Evolutionary conservation across 1,284 basidiomycete genomes (phyloP), one percentile per base, ranked within the genome.

Genomic region (Sanghuangporus weigelae): DNA sequence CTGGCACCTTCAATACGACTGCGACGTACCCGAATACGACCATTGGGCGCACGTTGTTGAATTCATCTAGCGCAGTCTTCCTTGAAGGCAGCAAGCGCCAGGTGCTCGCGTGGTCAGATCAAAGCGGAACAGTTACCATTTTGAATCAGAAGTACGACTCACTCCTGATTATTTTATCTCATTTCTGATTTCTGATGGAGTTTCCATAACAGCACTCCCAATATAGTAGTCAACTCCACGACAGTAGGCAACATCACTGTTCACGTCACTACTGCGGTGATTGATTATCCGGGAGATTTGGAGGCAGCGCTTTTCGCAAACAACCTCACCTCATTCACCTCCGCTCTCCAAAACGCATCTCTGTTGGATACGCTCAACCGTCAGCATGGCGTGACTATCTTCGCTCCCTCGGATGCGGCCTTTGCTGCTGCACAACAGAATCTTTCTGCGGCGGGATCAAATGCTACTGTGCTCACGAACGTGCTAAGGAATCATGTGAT

Each of bases 401-500:
- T 93, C 71, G 84, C 85, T 1, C 90, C 90, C 1, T 79, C 76
- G 64, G 78, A 86, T 67, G 73, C 73, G 2, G 87, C 84, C 2
- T 67, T 90, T 50, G 64, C 69, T 38, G 75, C 74, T 0, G 75
- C 78, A 0, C 68, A 71, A 12, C 67, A 74, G 31, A 69, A 72
- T 3, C 69, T 80, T 8, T 67, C 75, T 1, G 63, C 73, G 26
- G 68, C 85, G 66, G 73, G 71, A 21, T 73, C 76, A 26, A 87
- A 87, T 69, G 60, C 68, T 11, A 80, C 83, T 0, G 76, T 80
- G 1, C 61, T 87, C 46, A 55, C 68, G 1, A 76, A 75, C n/a
- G 68, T 90, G 1, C 68, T 88, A 11, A 72, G 76, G 51, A 91
- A 91, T 71, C 89, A 90, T 69, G 85, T 87, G 61, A 81, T 91